Percentiles rank a stretch among this genome's conserved stretches.
Conservation (phyloP, 1,284 basidiomycete genomes). For the Ceratobasidium sp. region DNA sequence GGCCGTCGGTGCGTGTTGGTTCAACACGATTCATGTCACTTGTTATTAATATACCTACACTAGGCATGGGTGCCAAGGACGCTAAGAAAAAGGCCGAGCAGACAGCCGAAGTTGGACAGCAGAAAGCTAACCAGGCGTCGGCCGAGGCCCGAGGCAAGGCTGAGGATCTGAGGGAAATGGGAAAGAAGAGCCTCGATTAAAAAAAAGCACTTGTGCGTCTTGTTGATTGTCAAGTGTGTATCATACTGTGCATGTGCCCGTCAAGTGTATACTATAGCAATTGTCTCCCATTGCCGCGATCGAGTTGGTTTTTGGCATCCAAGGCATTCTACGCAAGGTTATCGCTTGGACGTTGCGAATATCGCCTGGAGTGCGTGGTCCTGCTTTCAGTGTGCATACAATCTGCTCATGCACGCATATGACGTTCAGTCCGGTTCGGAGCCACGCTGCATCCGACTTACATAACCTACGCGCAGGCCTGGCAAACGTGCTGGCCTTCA, state of each 20-base stretch:
- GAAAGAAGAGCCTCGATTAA: conserved; percentile 17
- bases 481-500: background rate
- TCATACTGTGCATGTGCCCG: background rate
- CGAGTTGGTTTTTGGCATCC: no score
- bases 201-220: background rate
- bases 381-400: background rate
- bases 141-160: conserved; percentile 40
- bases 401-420: background rate
- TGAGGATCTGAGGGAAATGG: conserved; percentile 35
- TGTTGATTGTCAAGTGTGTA: background rate
- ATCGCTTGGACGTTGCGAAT: no score
- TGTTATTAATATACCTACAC: background rate
- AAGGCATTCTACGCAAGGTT: no score
- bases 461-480: background rate
- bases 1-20: conserved; percentile 14
- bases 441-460: background rate
- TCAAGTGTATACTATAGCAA: conserved; percentile 25
- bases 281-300: background rate
- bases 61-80: conserved; percentile 34
- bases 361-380: background rate
- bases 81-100: conserved; percentile 40
- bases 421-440: background rate
- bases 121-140: conserved; percentile 42
- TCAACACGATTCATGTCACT: background rate
- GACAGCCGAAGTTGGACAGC: conserved; percentile 21